These are phyloP conservation scores for Calcarisporium arbuscula DNA, from an alignment of 2,329 filamentous ascomycete species.

Conservation along the genomic window DNA sequence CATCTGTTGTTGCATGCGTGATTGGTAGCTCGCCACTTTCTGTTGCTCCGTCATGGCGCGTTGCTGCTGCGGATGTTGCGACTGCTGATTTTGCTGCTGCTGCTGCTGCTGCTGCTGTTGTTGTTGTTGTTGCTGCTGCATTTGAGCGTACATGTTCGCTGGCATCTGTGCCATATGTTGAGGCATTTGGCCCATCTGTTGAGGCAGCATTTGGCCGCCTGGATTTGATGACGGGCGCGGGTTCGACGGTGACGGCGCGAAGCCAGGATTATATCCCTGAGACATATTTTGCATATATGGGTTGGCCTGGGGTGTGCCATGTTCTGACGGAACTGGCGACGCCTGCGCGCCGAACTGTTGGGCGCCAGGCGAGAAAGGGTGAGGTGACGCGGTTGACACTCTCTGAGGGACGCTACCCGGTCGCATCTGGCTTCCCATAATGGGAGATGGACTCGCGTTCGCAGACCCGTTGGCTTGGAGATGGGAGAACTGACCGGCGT, in stretches of 20 bases:
- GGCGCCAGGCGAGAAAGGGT: conserved; percentile 75
- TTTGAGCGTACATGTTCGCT: conserved; percentile 25
- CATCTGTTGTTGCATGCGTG: conserved; percentile 74
- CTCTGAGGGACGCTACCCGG: conserved; percentile 67
- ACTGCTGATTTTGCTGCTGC: conserved; percentile 25
- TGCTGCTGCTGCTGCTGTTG: conserved; percentile 22
- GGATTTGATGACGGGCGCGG: conserved; percentile 49
- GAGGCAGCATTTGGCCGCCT: conserved; percentile 46
- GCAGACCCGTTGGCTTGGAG: conserved; percentile 72
- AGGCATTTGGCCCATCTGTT: conserved; percentile 42
- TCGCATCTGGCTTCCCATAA: conserved; percentile 75
- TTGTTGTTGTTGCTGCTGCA: conserved; percentile 31
- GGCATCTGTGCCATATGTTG: conserved; percentile 43
- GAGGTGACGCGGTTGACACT: conserved; percentile 87
- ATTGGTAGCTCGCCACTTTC: conserved; percentile 71
- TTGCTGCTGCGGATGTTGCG: conserved; percentile 38
- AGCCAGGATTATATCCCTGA: conserved; percentile 53
- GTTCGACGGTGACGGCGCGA: conserved; percentile 50
- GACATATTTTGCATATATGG: conserved; percentile 59
- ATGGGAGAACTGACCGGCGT: conserved; percentile 69
- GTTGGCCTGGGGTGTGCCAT: conserved; percentile 68
- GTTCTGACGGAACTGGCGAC: conserved; percentile 72
- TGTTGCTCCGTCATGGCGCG: conserved; percentile 55
- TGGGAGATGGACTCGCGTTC: conserved; percentile 87
- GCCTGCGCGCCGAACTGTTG: conserved; percentile 67